phyloP scores from a whole-genome alignment of 768 basidiomycete genomes.

The Lactarius psammicola region DNA sequence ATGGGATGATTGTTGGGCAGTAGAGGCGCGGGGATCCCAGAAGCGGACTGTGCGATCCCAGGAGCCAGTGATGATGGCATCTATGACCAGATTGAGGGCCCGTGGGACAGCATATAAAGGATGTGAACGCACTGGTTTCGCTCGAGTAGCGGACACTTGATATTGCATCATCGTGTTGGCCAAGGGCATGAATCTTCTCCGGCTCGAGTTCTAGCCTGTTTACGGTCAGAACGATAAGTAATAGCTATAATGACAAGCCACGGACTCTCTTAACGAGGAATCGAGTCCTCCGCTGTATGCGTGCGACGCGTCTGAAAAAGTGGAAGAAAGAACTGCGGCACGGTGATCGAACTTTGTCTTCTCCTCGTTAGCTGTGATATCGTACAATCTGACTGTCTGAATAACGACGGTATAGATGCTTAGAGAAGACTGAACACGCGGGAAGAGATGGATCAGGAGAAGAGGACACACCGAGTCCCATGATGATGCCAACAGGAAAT shows the following conservation, averaged over 20 bases:
- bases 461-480: constrained; percentile 74
- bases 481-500: constrained; percentile 77
- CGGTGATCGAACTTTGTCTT: constrained; percentile 86
- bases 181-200: constrained; percentile 71
- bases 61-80: constrained; percentile 77
- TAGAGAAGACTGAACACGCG: constrained; percentile 20
- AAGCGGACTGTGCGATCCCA: constrained; percentile 90
- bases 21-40: constrained; percentile 75
- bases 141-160: constrained; percentile 71
- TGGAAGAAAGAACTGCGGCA: constrained; percentile 82
- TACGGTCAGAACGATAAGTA: background rate
- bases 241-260: constrained; percentile 25
- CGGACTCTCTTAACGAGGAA: constrained; percentile 77
- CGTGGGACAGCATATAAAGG: background rate
- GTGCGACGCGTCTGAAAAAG: constrained; percentile 63
- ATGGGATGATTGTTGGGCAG: constrained; percentile 57
- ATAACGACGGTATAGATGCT: constrained; percentile 36
- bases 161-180: constrained; percentile 78
- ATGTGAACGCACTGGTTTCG: constrained; percentile 53
- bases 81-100: constrained; percentile 38
- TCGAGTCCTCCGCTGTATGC: constrained; percentile 89
- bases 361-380: constrained; percentile 55
- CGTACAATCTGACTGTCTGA: constrained; percentile 62
- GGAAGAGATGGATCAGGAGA: constrained; percentile 36
- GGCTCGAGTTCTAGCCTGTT: constrained; percentile 74